These are phyloP conservation scores for Stephanodiscus triporus DNA, from an alignment of 108 stramenopile species.

Conservation along the genomic window DNA sequence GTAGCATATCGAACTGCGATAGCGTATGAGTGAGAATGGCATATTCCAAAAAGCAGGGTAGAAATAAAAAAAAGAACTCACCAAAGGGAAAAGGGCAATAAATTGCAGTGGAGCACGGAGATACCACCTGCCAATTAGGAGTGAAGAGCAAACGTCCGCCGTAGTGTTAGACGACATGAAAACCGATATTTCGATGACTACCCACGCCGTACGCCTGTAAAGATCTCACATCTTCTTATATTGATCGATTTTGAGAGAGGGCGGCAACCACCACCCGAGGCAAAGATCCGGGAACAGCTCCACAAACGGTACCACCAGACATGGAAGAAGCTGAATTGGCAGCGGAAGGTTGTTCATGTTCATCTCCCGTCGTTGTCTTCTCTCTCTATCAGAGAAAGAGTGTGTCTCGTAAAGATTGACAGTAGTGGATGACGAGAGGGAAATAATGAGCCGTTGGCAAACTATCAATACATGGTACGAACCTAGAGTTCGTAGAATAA, in stretches of 20 bases:
- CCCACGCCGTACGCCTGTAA: not conserved
- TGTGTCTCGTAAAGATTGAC: no score
- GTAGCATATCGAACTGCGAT: constrained; percentile 31
- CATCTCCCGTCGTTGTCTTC: not conserved
- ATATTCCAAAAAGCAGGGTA: not conserved
- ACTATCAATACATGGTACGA: no score
- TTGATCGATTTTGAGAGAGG: constrained; percentile 34
- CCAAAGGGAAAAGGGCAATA: constrained; percentile 41
- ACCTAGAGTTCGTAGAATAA: no score
- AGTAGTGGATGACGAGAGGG: not conserved
- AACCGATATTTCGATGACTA: not conserved
- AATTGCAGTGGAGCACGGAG: constrained; percentile 35
- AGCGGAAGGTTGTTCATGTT: constrained; percentile 12
- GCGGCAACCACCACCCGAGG: constrained; percentile 53
- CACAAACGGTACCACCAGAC: constrained; percentile 41
- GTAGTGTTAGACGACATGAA: not conserved
- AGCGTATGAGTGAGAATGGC: not conserved
- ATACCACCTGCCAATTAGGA: constrained; percentile 7
- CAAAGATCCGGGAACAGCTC: constrained; percentile 44
- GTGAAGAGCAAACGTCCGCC: not conserved
- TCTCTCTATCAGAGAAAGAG: no score
- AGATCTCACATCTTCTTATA: constrained; percentile 19
- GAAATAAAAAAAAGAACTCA: constrained; percentile 3
- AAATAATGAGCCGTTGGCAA: not conserved
- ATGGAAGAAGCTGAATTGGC: constrained; percentile 37